Conservation (phyloP, 208 protist genomes). For the Blechomonas ayalai region DNA sequence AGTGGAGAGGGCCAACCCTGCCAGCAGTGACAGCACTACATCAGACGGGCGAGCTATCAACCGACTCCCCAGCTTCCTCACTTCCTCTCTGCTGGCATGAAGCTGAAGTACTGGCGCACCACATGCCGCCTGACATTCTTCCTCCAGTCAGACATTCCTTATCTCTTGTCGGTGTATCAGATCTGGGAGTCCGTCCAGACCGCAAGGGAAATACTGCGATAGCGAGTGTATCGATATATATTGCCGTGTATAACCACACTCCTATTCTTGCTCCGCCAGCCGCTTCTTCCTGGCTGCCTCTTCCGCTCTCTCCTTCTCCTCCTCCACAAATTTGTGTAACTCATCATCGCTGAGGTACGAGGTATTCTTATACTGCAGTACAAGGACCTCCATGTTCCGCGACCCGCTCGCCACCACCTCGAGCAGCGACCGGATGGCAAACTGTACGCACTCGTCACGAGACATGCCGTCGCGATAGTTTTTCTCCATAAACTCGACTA, state of each 20-base stretch:
- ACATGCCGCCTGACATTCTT: neutral
- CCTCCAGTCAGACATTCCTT: neutral
- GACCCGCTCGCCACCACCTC: constrained; percentile 94
- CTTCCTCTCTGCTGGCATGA: constrained; percentile 1
- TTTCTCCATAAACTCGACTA: constrained; percentile 99
- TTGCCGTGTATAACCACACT: neutral
- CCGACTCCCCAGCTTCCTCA: no score
- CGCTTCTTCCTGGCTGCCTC: constrained; percentile 73
- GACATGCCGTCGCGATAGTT: constrained; percentile 92
- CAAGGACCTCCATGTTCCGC: constrained; percentile 87
- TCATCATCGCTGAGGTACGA: constrained; percentile 73
- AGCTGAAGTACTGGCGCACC: constrained; percentile 4
- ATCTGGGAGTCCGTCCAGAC: neutral
- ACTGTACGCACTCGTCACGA: constrained; percentile 92
- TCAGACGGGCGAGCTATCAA: no score
- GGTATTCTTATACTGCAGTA: constrained; percentile 60
- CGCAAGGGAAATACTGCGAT: neutral
- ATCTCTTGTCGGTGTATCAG: neutral
- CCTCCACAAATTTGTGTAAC: constrained; percentile 71
- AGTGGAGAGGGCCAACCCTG: no score
- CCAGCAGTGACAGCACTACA: no score
- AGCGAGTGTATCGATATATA: neutral
- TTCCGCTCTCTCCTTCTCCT: constrained; percentile 86
- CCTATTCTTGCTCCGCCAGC: constrained; percentile 76
- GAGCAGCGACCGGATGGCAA: constrained; percentile 97